Evolutionary conservation across 169 alveolate species (phyloP), one percentile per base, ranked within the genome.

Genomic region (Plasmodium berghei): DNA sequence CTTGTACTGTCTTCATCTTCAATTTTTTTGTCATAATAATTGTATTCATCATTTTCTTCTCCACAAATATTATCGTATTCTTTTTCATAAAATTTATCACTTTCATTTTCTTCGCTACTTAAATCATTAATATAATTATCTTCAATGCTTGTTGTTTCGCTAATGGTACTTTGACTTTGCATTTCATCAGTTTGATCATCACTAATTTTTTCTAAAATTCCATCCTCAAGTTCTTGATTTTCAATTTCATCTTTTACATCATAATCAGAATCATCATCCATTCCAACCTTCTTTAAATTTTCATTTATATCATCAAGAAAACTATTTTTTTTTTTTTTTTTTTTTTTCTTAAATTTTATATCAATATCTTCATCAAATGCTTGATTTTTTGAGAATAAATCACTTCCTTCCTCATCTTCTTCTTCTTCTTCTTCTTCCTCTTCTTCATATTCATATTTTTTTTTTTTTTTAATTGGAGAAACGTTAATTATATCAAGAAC

Each of bases 371-470:
- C 89, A 52, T 77, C 77, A 5, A 34, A 42, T 61, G 59, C 28
- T 18, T 45, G 61, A 45, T 74, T 73, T 9, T 67, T 61, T 6
- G 88, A 74, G 46, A 61, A 61, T 20, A 54, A 73, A 18, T 66
- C 71, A 1, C 54, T 61, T 24, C 24, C 55, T 3, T 72, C 28
- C 0, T 73, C 18, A 4, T 83, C 67, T 3, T 63, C 74, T 1
- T 77, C 89, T 0, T 83, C 40, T 0, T 83, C 69, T 9, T 69
- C 70, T 14, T 83, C 90, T 1, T 67, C 85, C 18, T 83, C 90
- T 1, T 83, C 90, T 69, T 83, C 90, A 52, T 83, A 66, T 56
- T 83, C 90, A 71, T 83, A 83, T 83, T 83, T 83, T 83, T 83
- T 83, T 42, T 83, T 83, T 62, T 83, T 83, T 61, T 69, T 69